Percentiles rank a stretch among this genome's conserved stretches.
phyloP scores from a whole-genome alignment of 176 grass and related monocot genomes.

The Carex littledalei region DNA sequence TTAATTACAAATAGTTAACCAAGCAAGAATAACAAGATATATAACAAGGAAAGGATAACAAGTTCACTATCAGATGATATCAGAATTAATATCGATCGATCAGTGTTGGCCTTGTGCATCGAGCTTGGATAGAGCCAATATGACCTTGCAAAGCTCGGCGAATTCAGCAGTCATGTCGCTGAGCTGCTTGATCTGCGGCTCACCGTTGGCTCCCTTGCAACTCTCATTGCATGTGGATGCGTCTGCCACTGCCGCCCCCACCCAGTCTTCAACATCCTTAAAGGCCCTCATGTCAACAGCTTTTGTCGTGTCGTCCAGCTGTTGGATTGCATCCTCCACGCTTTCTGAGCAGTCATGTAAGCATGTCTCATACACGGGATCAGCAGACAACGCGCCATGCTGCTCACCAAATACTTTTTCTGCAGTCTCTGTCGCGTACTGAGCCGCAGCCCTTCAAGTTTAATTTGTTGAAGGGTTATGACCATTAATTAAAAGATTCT shows the following conservation, averaged over 20 bases:
- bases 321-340: constrained; percentile 38
- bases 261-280: constrained; percentile 19
- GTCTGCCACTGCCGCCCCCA: constrained; percentile 33
- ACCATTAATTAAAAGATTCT: too few relatives aligned
- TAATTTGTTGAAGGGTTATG: not conserved
- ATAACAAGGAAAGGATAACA: not conserved
- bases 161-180: constrained; percentile 22
- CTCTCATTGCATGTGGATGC: constrained; percentile 32
- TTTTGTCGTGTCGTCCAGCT: constrained; percentile 37
- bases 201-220: constrained; percentile 21
- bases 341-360: constrained; percentile 39
- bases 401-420: constrained; percentile 19
- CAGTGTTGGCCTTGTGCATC: constrained; percentile 1
- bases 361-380: constrained; percentile 26
- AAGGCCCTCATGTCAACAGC: constrained; percentile 28
- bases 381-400: not conserved
- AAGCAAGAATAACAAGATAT: not conserved
- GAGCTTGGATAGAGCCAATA: constrained; percentile 28
- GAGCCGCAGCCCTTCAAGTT: constrained; percentile 19
- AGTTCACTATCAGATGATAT: not conserved
- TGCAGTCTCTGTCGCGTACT: constrained; percentile 20
- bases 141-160: constrained; percentile 34
- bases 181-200: constrained; percentile 25
- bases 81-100: not conserved
- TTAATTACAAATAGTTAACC: not conserved